A percentile compares a stretch with the other conserved stretches of the same genome.
Conservation (phyloP, 495 filamentous ascomycete genomes). For the Ascobolus immersus region DNA sequence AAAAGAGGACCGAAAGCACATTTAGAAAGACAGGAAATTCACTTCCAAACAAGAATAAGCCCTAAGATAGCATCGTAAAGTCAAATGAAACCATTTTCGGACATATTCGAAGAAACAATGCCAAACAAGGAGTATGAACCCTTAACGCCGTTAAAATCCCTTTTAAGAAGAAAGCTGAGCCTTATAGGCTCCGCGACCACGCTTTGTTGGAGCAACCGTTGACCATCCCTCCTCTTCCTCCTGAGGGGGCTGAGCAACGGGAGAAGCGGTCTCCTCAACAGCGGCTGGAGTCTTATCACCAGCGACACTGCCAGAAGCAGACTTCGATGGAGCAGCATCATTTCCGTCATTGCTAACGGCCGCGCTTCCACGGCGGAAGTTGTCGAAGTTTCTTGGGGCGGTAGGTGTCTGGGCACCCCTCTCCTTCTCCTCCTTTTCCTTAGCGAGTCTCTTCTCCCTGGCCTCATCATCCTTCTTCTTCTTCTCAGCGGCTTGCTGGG, state of each 20-base stretch:
- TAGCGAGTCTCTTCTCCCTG: conserved; percentile 26
- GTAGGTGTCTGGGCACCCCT: conserved; percentile 9
- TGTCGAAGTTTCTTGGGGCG: conserved; percentile 8
- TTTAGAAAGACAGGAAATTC: too few species aligned
- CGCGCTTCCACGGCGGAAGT: conserved; percentile 7
- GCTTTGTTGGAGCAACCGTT: conserved; percentile 9
- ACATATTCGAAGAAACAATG: too few species aligned
- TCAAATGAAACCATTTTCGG: too few species aligned
- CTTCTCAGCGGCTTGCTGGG: conserved; percentile 47
- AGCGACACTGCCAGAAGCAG: conserved; percentile 2
- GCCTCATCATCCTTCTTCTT: conserved; percentile 73
- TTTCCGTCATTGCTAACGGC: conserved; percentile 6
- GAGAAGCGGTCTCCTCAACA: conserved; percentile 5
- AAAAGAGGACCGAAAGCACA: too few species aligned
- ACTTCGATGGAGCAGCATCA: conserved; percentile 2
- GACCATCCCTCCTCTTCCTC: conserved; percentile 6
- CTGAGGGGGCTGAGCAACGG: conserved; percentile 3
- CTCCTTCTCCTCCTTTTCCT: conserved; percentile 16
- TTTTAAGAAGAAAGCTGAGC: too few species aligned
- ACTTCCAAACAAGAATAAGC: too few species aligned
- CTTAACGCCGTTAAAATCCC: too few species aligned
- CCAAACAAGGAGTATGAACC: too few species aligned
- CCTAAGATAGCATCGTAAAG: too few species aligned
- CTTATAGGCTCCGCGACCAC: conserved; percentile 6
- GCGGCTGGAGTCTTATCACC: conserved; percentile 2